Conservation (phyloP, 148 eudicot species). For the Vaccinium vitisidaea region DNA sequence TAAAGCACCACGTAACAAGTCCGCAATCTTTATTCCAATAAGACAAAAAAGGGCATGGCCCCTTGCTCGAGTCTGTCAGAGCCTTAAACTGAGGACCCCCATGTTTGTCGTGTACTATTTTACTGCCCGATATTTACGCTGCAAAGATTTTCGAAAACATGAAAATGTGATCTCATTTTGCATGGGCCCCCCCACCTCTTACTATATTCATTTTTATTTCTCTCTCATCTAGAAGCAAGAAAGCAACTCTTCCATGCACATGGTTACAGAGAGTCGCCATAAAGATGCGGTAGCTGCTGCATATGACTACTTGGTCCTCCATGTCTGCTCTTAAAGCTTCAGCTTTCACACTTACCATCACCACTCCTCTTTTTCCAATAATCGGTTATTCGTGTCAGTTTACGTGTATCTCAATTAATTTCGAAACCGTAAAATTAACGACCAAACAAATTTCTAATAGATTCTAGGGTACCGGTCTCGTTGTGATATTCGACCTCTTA, state of each 20-base stretch:
- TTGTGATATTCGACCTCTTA: no score
- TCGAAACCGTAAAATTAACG: no score
- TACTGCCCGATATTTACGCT: no score
- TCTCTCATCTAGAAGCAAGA: neutral
- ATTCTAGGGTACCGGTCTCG: no score
- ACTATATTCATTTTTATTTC: neutral
- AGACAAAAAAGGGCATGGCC: neutral
- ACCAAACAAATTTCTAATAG: no score
- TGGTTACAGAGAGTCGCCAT: neutral
- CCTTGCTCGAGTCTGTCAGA: neutral
- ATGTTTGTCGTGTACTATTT: neutral
- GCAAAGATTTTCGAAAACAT: neutral
- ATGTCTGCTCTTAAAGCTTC: neutral
- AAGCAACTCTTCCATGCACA: neutral
- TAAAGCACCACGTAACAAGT: no score
- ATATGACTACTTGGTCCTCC: neutral
- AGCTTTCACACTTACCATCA: neutral
- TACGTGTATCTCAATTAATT: no score
- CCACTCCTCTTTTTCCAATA: no score
- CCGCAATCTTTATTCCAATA: no score
- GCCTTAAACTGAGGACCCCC: neutral
- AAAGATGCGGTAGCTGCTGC: neutral
- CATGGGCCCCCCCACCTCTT: neutral
- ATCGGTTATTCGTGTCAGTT: no score
- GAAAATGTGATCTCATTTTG: neutral